These are phyloP conservation scores for Drechslerella dactyloides DNA, from an alignment of 2,329 filamentous ascomycete genomes.

Conservation along the genomic window DNA sequence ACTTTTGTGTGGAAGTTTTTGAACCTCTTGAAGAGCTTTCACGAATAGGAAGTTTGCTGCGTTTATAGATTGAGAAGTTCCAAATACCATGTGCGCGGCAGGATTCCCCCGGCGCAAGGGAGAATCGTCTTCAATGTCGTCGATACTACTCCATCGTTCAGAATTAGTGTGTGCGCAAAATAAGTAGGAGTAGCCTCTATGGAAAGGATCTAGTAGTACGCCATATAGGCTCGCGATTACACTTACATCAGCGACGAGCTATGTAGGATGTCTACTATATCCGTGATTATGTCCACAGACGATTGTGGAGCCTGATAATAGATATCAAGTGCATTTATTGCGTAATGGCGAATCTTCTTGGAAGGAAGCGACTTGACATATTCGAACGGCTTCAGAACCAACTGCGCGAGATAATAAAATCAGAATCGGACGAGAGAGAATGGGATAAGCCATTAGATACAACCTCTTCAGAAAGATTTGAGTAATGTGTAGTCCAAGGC, in stretches of 20 bases:
- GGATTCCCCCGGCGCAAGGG: conserved; percentile 14
- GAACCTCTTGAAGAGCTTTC: conserved; percentile 13
- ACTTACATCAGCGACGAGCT: conserved; percentile 6
- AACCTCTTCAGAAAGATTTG: conserved; percentile 17
- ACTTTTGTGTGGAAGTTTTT: too few species aligned
- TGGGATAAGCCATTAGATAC: background rate
- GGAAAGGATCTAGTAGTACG: too few species aligned
- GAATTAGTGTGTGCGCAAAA: too few species aligned
- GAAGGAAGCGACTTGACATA: conserved; percentile 5
- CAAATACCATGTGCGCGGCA: conserved; percentile 30
- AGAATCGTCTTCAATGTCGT: conserved; percentile 32
- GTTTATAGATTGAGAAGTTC: conserved; percentile 25
- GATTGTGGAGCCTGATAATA: background rate
- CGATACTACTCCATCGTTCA: too few species aligned
- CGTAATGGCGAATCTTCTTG: conserved; percentile 4
- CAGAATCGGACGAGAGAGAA: background rate
- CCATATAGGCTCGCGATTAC: background rate
- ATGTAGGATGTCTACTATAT: conserved; percentile 1
- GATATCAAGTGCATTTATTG: conserved; percentile 4
- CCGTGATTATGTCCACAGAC: conserved; percentile 1
- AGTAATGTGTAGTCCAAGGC: conserved; percentile 9
- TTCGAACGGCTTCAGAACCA: conserved; percentile 9
- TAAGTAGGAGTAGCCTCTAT: too few species aligned
- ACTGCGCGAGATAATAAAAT: background rate
- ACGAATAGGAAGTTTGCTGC: conserved; percentile 28